Evolutionary conservation across 345 rosid genomes (phyloP).

Genomic region (Eucalyptus fibrosa): DNA sequence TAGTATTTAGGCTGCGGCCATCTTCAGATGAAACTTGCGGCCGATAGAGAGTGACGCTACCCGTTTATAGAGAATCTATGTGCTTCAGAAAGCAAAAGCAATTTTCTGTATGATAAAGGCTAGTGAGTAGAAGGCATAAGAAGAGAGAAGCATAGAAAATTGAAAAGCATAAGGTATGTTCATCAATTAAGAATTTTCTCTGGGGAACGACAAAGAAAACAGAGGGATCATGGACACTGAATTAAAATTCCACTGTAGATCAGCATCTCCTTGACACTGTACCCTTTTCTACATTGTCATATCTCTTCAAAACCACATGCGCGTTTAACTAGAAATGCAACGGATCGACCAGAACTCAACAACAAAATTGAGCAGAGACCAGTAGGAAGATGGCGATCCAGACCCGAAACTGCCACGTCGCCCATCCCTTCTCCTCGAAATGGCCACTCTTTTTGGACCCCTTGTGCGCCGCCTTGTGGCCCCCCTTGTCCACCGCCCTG

Average conservation of each 20-base stretch:
- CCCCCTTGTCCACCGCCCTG: not conserved
- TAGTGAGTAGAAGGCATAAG: not conserved
- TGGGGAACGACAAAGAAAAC: not conserved
- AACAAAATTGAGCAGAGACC: not conserved
- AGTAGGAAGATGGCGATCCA: not conserved
- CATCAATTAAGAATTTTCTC: not conserved
- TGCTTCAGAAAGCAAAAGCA: not conserved
- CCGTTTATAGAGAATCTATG: not conserved
- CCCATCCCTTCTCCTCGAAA: not conserved
- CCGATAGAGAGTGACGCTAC: not conserved
- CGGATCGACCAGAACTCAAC: not conserved
- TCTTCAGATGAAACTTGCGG: not conserved
- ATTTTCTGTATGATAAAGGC: not conserved
- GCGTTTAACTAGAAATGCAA: not conserved
- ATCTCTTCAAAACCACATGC: not conserved
- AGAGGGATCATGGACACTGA: not conserved
- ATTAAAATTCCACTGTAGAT: not conserved
- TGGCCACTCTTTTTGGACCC: not conserved
- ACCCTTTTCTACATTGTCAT: not conserved
- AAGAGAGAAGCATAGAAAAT: not conserved
- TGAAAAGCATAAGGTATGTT: not conserved
- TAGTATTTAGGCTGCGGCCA: not conserved
- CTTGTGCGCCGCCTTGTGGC: not conserved
- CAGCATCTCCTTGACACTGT: not conserved
- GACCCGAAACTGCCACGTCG: not conserved